Evolutionary conservation across 2,329 filamentous ascomycete genomes (phyloP), one percentile per base, ranked within the genome.

Genomic region (Fusarium pseudonygamai): DNA sequence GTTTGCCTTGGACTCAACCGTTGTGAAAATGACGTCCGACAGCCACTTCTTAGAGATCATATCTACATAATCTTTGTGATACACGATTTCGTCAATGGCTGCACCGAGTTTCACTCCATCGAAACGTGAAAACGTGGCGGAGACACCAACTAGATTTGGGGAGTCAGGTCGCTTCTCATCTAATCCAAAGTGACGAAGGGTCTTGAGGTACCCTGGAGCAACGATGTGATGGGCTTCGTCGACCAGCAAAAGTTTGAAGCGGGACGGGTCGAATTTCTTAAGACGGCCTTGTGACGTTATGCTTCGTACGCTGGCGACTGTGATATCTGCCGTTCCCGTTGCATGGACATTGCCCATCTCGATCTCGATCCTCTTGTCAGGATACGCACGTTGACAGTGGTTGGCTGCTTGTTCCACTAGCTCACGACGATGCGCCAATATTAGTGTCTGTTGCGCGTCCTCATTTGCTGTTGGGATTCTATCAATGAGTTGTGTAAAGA

Each of bases 191-290:
- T 98, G 90, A n/a, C 88, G 85, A 53, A 99, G 85, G 1, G 91
- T 88, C 46, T 88, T 87, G 70, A 97, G 86, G 78, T 98, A 98
- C 13, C 91, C 90, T 5, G 90, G 87, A 2, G 96, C 93, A 49
- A 98, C 95, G 60, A 98, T 97, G 82, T 99, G 96, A 80, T 99
- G 96, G 9, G 96, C 96, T 83, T 99, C 96, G 74, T 99, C 96
- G 8, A 99, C 96, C 6, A 99, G 87, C 1, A 99, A 85, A 1
- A 99, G 89, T 82, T 99, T 99, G 86, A 96, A 98, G 13, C 85
- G 85, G 1, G 81, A 82, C 0, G 95, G 93, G 74, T 97, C 90
- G 77, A 96, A 98, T 79, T 97, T 98, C 40, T 82, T 79, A n/a
- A 98, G 87, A 5, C 96, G 89, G 59, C 92, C 89, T 18, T 90